These are phyloP conservation scores for Arabidopsis lyrata DNA, from an alignment of 441 rosid species.

Conservation along the genomic window DNA sequence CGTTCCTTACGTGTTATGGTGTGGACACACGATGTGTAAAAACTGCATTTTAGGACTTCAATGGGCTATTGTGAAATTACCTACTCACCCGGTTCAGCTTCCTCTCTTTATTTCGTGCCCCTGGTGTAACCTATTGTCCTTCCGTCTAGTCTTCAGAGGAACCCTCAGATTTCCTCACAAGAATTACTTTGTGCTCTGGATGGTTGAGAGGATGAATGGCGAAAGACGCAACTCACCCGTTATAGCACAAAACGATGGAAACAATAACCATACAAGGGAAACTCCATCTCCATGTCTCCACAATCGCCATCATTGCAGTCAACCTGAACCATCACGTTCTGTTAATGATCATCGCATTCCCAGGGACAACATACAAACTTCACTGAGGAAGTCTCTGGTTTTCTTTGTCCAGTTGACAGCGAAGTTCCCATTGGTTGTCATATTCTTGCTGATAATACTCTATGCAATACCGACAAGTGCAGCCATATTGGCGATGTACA, in stretches of 20 bases:
- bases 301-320: slow-evolving; percentile 37
- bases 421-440: slow-evolving; percentile 74
- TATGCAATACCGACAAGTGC: slow-evolving; percentile 80
- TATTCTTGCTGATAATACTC: slow-evolving; percentile 69
- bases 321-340: slow-evolving; percentile 47
- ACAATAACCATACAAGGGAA: slow-evolving; percentile 40
- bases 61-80: slow-evolving; percentile 72
- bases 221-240: slow-evolving; percentile 55
- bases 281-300: slow-evolving; percentile 30
- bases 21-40: slow-evolving; percentile 82
- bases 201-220: slow-evolving; percentile 80
- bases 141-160: slow-evolving; percentile 70
- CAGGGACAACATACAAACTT: slow-evolving; percentile 50
- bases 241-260: slow-evolving; percentile 49
- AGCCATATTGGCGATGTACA: slow-evolving; percentile 67
- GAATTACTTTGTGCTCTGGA: slow-evolving; percentile 80
- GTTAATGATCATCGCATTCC: slow-evolving; percentile 37
- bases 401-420: slow-evolving; percentile 71
- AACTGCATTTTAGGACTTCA: slow-evolving; percentile 75
- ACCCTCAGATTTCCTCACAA: slow-evolving; percentile 72
- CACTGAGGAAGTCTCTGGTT: slow-evolving; percentile 59
- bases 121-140: slow-evolving; percentile 75
- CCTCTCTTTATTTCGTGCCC: slow-evolving; percentile 80
- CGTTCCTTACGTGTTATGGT: slow-evolving; percentile 77
- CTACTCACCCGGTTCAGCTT: slow-evolving; percentile 70